Percentiles rank a stretch among this genome's conserved stretches.
phyloP scores from a whole-genome alignment of 352 stramenopile species.

The Achlya hypogyna region DNA sequence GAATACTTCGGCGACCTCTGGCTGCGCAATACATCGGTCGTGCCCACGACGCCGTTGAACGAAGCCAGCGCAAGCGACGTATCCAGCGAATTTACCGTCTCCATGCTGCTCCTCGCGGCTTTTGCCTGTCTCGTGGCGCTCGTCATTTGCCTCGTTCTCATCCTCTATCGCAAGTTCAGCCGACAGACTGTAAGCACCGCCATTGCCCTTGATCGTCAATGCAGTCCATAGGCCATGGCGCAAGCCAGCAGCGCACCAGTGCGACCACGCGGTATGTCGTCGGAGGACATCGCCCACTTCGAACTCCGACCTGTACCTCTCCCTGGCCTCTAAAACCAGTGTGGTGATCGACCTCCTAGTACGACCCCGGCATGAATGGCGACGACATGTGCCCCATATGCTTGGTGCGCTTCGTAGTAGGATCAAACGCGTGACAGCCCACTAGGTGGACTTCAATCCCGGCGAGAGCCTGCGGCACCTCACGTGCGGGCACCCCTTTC shows the following conservation, averaged over 20 bases:
- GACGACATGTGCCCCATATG: constrained; percentile 19
- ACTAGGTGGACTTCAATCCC: constrained; percentile 8
- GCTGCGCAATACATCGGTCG: constrained; percentile 11
- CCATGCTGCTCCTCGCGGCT: neutral
- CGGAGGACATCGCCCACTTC: constrained; percentile 3
- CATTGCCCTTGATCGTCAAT: neutral
- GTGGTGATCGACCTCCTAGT: neutral
- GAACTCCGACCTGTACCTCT: neutral
- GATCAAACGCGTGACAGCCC: neutral
- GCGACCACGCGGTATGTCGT: neutral
- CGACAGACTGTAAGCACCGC: neutral
- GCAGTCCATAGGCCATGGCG: neutral
- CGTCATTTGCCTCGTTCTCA: neutral
- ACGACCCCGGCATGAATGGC: neutral
- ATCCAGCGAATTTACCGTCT: neutral
- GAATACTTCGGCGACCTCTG: constrained; percentile 15
- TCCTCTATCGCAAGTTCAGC: neutral
- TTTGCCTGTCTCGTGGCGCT: neutral
- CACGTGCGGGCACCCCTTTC: constrained; percentile 10
- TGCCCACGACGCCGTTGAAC: neutral
- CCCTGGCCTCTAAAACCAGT: neutral
- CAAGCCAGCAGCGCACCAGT: neutral
- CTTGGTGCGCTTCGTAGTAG: neutral
- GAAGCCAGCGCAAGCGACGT: no score
- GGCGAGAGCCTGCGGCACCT: neutral